Conservation (phyloP, 2,329 filamentous ascomycete genomes). For the Talaromyces sp. region DNA sequence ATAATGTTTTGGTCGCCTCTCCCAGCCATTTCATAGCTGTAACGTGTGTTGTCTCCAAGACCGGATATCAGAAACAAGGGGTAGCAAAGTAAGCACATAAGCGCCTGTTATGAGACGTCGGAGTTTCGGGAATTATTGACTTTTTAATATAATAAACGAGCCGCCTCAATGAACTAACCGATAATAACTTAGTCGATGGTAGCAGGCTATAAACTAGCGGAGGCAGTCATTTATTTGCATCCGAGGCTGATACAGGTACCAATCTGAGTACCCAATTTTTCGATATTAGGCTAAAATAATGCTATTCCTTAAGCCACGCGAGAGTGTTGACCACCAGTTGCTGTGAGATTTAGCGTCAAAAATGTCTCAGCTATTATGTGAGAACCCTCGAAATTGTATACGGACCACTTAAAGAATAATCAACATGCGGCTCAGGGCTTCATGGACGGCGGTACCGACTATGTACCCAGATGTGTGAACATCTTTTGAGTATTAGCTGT, state of each 20-base stretch:
- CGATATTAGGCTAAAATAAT: neutral
- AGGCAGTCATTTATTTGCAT: neutral
- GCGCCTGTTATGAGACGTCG: neutral
- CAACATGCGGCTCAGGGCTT: neutral
- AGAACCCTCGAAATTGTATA: neutral
- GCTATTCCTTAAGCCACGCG: neutral
- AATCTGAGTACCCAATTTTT: too few relatives aligned
- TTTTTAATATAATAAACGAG: neutral
- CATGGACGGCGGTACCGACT: neutral
- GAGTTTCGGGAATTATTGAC: neutral
- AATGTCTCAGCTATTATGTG: neutral
- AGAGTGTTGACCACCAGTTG: neutral
- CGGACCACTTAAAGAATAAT: neutral
- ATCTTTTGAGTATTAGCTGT: neutral
- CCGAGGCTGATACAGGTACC: neutral
- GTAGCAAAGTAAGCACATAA: neutral
- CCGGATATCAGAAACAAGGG: conserved; percentile 6
- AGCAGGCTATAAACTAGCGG: neutral
- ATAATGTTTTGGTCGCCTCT: neutral
- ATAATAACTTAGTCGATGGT: neutral
- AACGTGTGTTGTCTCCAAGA: conserved; percentile 4
- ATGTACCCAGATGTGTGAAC: neutral
- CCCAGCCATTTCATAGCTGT: neutral
- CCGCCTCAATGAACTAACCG: neutral
- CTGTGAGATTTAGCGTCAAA: neutral